Percentiles rank a stretch among this genome's conserved stretches.
Conservation (phyloP, 805 yeast species). For the Citeromyces nyonsensis region DNA sequence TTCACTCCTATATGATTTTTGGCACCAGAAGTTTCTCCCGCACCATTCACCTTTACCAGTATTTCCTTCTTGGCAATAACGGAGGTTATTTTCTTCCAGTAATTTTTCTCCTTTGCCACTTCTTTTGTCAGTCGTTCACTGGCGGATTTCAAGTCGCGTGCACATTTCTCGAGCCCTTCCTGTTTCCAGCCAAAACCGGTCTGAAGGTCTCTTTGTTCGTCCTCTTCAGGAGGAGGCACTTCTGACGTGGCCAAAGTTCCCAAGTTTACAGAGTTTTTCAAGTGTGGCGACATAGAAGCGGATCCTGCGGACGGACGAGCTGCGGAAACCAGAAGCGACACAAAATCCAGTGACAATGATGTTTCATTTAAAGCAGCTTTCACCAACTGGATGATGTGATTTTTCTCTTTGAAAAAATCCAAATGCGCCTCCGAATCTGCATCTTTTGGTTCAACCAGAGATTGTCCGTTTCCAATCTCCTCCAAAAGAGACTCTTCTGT, state of each 20-base stretch:
- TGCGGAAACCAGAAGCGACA: slow-evolving; percentile 68
- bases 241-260: slow-evolving; percentile 39
- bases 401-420: slow-evolving; percentile 30
- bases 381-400: slow-evolving; percentile 34
- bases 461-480: slow-evolving; percentile 19
- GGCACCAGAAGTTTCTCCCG: slow-evolving; percentile 31
- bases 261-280: slow-evolving; percentile 57
- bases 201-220: slow-evolving; percentile 10
- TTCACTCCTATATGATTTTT: slow-evolving; percentile 57
- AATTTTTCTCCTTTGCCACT: slow-evolving; percentile 42
- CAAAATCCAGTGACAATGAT: slow-evolving; percentile 75
- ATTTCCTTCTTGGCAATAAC: slow-evolving; percentile 38
- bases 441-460: slow-evolving; percentile 3
- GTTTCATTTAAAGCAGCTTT: slow-evolving; percentile 75
- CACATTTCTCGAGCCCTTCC: slow-evolving; percentile 44
- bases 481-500: slow-evolving; percentile 36
- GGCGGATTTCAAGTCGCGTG: slow-evolving; percentile 32
- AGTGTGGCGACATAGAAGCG: slow-evolving; percentile 76
- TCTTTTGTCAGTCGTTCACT: slow-evolving; percentile 35
- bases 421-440: slow-evolving; percentile 12
- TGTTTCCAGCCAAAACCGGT: slow-evolving; percentile 78
- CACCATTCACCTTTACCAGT: slow-evolving; percentile 50
- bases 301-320: slow-evolving; percentile 77
- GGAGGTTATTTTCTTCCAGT: slow-evolving; percentile 41
- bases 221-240: slow-evolving; percentile 7